These are phyloP conservation scores for Hyphodiscus hymeniophilus DNA, from an alignment of 495 filamentous ascomycete genomes.

Conservation along the genomic window DNA sequence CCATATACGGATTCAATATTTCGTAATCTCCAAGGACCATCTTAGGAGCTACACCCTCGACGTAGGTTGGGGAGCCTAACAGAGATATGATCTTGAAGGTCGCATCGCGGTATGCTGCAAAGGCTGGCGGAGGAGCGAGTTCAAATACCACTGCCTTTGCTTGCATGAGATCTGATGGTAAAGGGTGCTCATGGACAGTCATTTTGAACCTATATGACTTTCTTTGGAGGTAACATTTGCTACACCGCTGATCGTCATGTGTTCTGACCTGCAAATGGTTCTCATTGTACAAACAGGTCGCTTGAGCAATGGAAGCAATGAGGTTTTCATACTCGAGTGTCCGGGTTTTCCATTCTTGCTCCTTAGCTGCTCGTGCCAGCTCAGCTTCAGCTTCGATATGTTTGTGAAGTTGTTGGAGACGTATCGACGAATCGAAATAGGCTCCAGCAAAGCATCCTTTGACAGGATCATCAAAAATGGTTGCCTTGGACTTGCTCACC, in stretches of 20 bases:
- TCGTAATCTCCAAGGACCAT: slow-evolving; percentile 22
- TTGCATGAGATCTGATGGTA: slow-evolving; percentile 4
- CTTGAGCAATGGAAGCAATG: slow-evolving; percentile 17
- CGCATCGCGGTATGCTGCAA: slow-evolving; percentile 17
- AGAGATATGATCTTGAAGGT: slow-evolving; percentile 25
- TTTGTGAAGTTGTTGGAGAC: slow-evolving; percentile 22
- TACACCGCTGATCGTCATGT: slow-evolving; percentile 27
- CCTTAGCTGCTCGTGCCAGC: slow-evolving; percentile 22
- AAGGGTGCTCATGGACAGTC: slow-evolving; percentile 3
- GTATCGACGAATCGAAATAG: slow-evolving; percentile 27
- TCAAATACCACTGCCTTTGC: slow-evolving; percentile 20
- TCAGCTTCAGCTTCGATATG: slow-evolving; percentile 26
- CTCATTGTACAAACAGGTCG: slow-evolving; percentile 20
- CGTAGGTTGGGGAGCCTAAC: slow-evolving; percentile 10
- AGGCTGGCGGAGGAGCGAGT: slow-evolving; percentile 11
- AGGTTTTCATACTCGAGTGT: slow-evolving; percentile 26
- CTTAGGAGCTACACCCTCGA: background rate
- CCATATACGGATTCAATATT: no score
- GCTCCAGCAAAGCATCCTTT: slow-evolving; percentile 34
- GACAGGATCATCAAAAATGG: slow-evolving; percentile 33
- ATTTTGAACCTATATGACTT: slow-evolving; percentile 20
- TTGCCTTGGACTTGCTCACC: slow-evolving; percentile 1
- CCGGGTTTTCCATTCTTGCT: slow-evolving; percentile 26
- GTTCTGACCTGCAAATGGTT: slow-evolving; percentile 18
- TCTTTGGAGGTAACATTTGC: slow-evolving; percentile 27